phyloP scores from a whole-genome alignment of 768 basidiomycete genomes.

The Fomitopsis serialis region DNA sequence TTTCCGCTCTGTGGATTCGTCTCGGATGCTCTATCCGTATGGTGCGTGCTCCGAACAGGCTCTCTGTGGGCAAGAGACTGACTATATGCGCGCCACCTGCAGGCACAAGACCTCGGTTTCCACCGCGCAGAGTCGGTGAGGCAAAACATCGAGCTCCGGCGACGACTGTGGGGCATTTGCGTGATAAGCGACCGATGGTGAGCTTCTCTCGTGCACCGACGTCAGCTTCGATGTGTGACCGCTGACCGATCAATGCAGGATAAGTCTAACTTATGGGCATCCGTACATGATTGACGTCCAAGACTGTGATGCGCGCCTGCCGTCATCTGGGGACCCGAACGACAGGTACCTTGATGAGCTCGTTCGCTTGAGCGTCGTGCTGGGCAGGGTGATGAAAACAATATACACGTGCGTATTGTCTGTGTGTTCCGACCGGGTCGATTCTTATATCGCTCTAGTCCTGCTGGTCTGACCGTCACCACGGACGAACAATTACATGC shows the following conservation, averaged over 20 bases:
- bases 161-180: slow-evolving; percentile 92
- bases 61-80: slow-evolving; percentile 2
- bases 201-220: slow-evolving; percentile 19
- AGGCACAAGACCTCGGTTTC: slow-evolving; percentile 96
- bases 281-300: slow-evolving; percentile 95
- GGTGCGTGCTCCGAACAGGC: slow-evolving; percentile 42
- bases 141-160: slow-evolving; percentile 77
- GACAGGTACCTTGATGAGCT: slow-evolving; percentile 87
- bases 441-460: slow-evolving; percentile 38
- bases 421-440: slow-evolving; percentile 4
- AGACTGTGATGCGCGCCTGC: slow-evolving; percentile 93
- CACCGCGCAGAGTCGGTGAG: slow-evolving; percentile 88
- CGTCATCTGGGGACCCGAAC: slow-evolving; percentile 77
- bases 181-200: slow-evolving; percentile 94
- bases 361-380: slow-evolving; percentile 83
- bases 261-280: slow-evolving; percentile 84
- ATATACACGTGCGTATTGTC: slow-evolving; percentile 69
- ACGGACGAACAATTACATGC: slow-evolving; percentile 73
- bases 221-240: neutral
- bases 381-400: slow-evolving; percentile 88
- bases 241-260: slow-evolving; percentile 38
- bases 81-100: slow-evolving; percentile 3
- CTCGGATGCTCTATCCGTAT: slow-evolving; percentile 89
- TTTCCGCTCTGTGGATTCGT: slow-evolving; percentile 84
- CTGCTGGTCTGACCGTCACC: slow-evolving; percentile 81